phyloP scores from a whole-genome alignment of 352 stramenopile genomes.

The Peronospora tabacina region DNA sequence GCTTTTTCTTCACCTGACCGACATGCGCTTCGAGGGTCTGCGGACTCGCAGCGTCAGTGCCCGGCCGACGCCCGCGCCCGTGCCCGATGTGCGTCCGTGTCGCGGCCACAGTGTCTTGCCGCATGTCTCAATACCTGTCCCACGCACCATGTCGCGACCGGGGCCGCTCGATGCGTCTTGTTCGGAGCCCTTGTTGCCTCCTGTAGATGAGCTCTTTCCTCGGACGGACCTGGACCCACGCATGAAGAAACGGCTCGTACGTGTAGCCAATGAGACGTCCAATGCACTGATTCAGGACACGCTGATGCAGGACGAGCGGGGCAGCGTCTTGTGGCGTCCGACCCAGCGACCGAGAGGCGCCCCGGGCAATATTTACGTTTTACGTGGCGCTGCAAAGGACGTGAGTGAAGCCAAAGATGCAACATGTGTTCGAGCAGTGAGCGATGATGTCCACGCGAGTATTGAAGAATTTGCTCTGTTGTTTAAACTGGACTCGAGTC shows the following conservation, averaged over 20 bases:
- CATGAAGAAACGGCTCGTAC: slow-evolving; percentile 73
- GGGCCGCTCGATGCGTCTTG: slow-evolving; percentile 5
- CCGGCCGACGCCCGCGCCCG: slow-evolving; percentile 8
- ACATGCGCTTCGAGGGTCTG: slow-evolving; percentile 28
- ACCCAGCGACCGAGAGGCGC: slow-evolving; percentile 19
- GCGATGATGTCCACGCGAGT: slow-evolving; percentile 59
- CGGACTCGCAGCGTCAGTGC: slow-evolving; percentile 20
- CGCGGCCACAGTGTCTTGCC: slow-evolving; percentile 24
- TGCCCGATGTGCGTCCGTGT: slow-evolving; percentile 6
- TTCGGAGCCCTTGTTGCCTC: slow-evolving; percentile 10
- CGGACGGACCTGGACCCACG: slow-evolving; percentile 54
- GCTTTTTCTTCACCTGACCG: neutral
- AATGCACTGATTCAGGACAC: slow-evolving; percentile 74
- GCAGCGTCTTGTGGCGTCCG: slow-evolving; percentile 50
- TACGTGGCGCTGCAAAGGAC: slow-evolving; percentile 40
- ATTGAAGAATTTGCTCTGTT: slow-evolving; percentile 79
- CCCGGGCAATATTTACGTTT: slow-evolving; percentile 45
- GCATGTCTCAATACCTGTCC: slow-evolving; percentile 13
- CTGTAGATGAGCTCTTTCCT: slow-evolving; percentile 43
- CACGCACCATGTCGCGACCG: slow-evolving; percentile 17
- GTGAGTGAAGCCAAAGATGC: slow-evolving; percentile 33
- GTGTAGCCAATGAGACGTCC: slow-evolving; percentile 72
- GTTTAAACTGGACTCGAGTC: slow-evolving; percentile 73
- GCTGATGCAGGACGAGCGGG: slow-evolving; percentile 38
- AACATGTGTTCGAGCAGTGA: slow-evolving; percentile 56